Evolutionary conservation across 2,329 filamentous ascomycete species (phyloP).

Genomic region (Fusarium aywerte): DNA sequence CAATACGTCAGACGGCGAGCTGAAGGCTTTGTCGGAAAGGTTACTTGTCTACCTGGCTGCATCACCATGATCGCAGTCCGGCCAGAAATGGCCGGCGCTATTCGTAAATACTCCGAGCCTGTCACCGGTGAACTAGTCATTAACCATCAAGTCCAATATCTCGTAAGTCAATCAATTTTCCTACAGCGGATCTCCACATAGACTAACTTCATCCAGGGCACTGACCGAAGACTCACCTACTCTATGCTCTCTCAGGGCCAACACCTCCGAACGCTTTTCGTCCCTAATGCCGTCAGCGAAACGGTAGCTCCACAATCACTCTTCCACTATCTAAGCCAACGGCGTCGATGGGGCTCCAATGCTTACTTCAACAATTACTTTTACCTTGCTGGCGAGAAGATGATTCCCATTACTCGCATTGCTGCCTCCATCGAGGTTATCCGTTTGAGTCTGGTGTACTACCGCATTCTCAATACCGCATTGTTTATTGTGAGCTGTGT

Average conservation of each 20-base stretch:
- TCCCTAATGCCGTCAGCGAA: slow-evolving; percentile 49
- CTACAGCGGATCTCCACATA: not conserved
- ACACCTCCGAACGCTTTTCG: slow-evolving; percentile 46
- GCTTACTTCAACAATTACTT: slow-evolving; percentile 54
- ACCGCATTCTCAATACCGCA: slow-evolving; percentile 49
- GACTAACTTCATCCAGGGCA: slow-evolving; percentile 22
- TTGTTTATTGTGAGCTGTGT: slow-evolving; percentile 43
- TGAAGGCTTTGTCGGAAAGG: slow-evolving; percentile 33
- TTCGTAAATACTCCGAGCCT: slow-evolving; percentile 37
- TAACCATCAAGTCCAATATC: slow-evolving; percentile 41
- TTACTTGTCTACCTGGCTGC: slow-evolving; percentile 37
- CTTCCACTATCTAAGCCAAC: slow-evolving; percentile 50
- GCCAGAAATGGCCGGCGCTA: slow-evolving; percentile 39
- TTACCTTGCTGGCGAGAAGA: slow-evolving; percentile 48
- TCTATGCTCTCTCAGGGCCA: slow-evolving; percentile 39
- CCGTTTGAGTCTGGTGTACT: slow-evolving; percentile 50
- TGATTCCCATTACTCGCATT: slow-evolving; percentile 54
- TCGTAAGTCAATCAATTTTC: slow-evolving; percentile 9
- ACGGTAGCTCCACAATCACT: slow-evolving; percentile 50
- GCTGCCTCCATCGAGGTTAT: slow-evolving; percentile 48
- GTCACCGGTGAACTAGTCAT: slow-evolving; percentile 35
- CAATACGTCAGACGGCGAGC: slow-evolving; percentile 39
- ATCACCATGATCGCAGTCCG: slow-evolving; percentile 41
- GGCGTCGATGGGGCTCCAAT: slow-evolving; percentile 51
- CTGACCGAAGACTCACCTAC: slow-evolving; percentile 38